Evolutionary conservation across 2,329 filamentous ascomycete genomes (phyloP), one percentile per base, ranked within the genome.

Genomic region (Alternaria atra): DNA sequence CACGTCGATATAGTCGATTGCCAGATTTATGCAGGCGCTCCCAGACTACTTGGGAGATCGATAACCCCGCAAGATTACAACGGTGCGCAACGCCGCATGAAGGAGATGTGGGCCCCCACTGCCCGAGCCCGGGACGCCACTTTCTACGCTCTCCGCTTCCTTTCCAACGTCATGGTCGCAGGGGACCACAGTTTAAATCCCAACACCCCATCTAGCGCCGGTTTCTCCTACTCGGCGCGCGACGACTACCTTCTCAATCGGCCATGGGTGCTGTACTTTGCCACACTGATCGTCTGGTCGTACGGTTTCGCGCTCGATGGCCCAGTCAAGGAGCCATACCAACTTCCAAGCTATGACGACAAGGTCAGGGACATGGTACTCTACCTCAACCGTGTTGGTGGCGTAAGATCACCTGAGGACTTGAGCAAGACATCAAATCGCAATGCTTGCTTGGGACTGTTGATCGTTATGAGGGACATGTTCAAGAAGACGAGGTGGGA

Each of bases 1-100:
- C 93, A 98, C 74, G 93, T 97, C 25, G 94, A 98, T 74, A 93
- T 98, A 55, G 92, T 97, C n/a, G 94, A 98, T 77, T 94, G 93
- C 72, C 94, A 98, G 79, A 96, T 98, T 67, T 97, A 95, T 77
- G 95, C 94, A 5, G 90, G 94, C 8, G 93, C 94, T 1, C 92
- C 90, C 69, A 86, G 94, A 30, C 85, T 97, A 2, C 87, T 98
- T 4, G 94, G 95, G 23, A 89, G 94, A 47, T 89, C 90, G 0
- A 96, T 98, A 62, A 93, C 92, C 1, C 84, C 88, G 2, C 88
- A 92, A 63, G 95, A 98, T 79, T 90, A 95, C 58, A 89, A 85
- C 64, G 90, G 89, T 52, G 93, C 93, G 3, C 89, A 92, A 67
- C 87, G 91, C 58, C 89, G 93, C 65, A 95, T 97, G 90, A 93